A percentile compares a stretch with the other conserved stretches of the same genome.
Conservation (phyloP, 768 basidiomycete species). For the Psilocybe azurescens region DNA sequence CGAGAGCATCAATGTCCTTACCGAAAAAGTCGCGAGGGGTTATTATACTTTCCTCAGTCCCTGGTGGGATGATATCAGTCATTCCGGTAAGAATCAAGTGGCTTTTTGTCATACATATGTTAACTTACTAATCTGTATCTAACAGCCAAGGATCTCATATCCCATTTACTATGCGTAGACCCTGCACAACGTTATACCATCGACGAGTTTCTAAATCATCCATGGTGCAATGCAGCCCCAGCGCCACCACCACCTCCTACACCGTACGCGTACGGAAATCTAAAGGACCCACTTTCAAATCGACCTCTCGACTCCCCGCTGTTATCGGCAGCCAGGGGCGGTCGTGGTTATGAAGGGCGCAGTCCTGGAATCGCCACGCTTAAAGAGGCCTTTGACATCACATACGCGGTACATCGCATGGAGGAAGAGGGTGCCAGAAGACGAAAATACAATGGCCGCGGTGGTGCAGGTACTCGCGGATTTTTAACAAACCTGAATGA, state of each 20-base stretch:
- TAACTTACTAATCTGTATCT: conserved; percentile 3
- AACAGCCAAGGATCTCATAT: conserved; percentile 92
- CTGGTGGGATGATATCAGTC: conserved; percentile 98
- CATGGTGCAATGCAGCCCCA: conserved; percentile 85
- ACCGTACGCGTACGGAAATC: conserved; percentile 52
- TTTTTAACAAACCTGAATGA: conserved; percentile 91
- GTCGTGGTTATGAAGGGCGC: conserved; percentile 70
- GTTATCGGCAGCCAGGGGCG: conserved; percentile 78
- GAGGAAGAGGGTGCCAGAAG: conserved; percentile 95
- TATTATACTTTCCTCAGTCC: conserved; percentile 99
- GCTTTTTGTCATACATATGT: background rate
- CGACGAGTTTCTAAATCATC: conserved; percentile 95
- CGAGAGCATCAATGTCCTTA: conserved; percentile 96
- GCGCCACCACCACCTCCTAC: conserved; percentile 71
- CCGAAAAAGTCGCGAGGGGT: conserved; percentile 96
- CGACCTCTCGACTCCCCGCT: conserved; percentile 88
- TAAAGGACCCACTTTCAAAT: conserved; percentile 33
- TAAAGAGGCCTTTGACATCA: conserved; percentile 98
- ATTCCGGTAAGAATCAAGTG: conserved; percentile 57
- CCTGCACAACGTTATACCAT: conserved; percentile 96
- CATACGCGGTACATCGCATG: conserved; percentile 99
- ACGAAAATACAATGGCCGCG: conserved; percentile 79
- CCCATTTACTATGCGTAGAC: conserved; percentile 94
- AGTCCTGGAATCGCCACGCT: conserved; percentile 93
- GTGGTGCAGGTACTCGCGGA: conserved; percentile 77